Conservation (phyloP, 2,329 filamentous ascomycete species). For the Trichoderma atrobrunneum region DNA sequence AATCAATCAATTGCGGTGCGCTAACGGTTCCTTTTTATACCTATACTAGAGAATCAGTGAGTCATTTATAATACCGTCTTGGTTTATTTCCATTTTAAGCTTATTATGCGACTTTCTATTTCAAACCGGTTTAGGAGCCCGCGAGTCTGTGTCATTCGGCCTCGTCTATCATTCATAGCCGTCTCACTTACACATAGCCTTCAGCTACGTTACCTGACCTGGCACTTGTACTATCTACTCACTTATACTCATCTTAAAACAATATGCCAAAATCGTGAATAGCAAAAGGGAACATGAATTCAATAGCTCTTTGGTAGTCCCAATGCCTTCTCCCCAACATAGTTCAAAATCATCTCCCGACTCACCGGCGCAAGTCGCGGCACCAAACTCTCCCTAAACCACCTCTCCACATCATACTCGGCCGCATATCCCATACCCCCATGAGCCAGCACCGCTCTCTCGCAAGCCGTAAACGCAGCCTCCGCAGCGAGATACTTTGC, state of each 20-base stretch:
- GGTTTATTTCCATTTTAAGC: not conserved
- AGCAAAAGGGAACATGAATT: not conserved
- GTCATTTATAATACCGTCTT: not conserved
- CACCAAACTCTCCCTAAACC: conserved; percentile 62
- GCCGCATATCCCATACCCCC: conserved; percentile 65
- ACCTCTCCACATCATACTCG: conserved; percentile 65
- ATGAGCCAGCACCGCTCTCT: conserved; percentile 57
- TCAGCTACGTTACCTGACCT: not conserved
- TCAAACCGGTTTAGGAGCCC: not conserved
- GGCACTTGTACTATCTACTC: too few species aligned
- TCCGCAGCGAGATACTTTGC: conserved; percentile 70
- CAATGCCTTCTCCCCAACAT: conserved; percentile 66
- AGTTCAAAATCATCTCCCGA: conserved; percentile 75
- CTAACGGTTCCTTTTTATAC: not conserved
- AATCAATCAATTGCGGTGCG: not conserved
- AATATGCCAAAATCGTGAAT: not conserved
- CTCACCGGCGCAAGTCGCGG: conserved; percentile 64
- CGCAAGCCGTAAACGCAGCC: conserved; percentile 60
- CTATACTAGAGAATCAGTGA: not conserved
- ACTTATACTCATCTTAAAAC: not conserved
- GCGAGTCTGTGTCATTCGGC: not conserved
- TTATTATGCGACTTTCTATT: not conserved
- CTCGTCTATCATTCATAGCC: not conserved
- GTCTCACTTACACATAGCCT: not conserved
- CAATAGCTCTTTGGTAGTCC: conserved; percentile 65